Conservation (phyloP, 179 eudicot genomes). For the Camellia oleifera region DNA sequence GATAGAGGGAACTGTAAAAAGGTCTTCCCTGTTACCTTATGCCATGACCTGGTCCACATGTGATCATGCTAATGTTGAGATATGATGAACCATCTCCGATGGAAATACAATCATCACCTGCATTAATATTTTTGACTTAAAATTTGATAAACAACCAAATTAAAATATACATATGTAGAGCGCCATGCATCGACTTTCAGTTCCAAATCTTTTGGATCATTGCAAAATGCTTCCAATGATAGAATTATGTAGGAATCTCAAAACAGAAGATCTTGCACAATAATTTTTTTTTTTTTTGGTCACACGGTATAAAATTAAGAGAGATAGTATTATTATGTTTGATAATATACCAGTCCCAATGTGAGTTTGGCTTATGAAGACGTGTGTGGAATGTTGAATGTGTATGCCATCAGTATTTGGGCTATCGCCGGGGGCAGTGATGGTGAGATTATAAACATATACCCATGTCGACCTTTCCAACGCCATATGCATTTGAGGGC, state of each 20-base stretch:
- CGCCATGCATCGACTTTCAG: no score
- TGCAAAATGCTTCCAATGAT: no score
- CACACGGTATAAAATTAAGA: no score
- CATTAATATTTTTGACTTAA: background rate
- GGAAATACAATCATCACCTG: slow-evolving; percentile 65
- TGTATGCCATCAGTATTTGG: slow-evolving; percentile 68
- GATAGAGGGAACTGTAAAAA: background rate
- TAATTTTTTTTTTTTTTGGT: no score
- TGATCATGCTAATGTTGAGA: slow-evolving; percentile 28
- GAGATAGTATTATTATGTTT: background rate
- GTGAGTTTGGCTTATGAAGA: slow-evolving; percentile 19
- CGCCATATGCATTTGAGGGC: slow-evolving; percentile 30
- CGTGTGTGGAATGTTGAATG: slow-evolving; percentile 14
- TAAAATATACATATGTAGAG: no score
- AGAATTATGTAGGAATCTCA: no score
- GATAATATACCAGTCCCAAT: slow-evolving; percentile 26
- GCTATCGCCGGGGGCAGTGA: slow-evolving; percentile 38
- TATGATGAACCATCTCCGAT: slow-evolving; percentile 33
- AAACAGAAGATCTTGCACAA: no score
- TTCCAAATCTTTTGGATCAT: no score
- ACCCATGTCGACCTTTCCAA: slow-evolving; percentile 6
- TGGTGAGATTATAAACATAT: slow-evolving; percentile 12
- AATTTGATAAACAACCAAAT: no score
- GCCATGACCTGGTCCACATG: slow-evolving; percentile 70
- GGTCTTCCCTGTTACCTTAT: slow-evolving; percentile 37